phyloP scores from a whole-genome alignment of 1,284 basidiomycete genomes.

The Neotropicomus parvogracilis region DNA sequence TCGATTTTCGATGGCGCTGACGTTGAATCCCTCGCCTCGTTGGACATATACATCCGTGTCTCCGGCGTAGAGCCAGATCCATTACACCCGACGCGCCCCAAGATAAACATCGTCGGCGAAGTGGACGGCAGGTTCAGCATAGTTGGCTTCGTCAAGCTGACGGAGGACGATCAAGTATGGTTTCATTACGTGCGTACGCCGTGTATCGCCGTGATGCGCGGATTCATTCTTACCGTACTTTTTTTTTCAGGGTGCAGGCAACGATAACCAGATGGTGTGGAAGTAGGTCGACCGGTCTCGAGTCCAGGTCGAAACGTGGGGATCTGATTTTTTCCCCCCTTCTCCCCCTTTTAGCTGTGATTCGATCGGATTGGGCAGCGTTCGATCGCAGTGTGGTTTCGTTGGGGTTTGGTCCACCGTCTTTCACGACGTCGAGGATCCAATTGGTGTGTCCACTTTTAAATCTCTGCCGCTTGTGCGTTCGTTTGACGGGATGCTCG shows the following conservation, averaged over 20 bases:
- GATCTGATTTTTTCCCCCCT: background rate
- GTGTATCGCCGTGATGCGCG: background rate
- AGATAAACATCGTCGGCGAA: slow-evolving; percentile 52
- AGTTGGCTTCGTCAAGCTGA: slow-evolving; percentile 54
- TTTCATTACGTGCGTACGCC: slow-evolving; percentile 59
- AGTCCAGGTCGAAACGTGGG: background rate
- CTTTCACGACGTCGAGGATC: slow-evolving; percentile 57
- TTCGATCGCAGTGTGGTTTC: slow-evolving; percentile 57
- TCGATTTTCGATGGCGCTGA: slow-evolving; percentile 47
- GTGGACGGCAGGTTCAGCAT: slow-evolving; percentile 45
- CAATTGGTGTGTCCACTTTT: slow-evolving; percentile 42
- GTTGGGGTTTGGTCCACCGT: slow-evolving; percentile 68
- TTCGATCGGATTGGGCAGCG: slow-evolving; percentile 59
- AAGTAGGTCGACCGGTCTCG: slow-evolving; percentile 40
- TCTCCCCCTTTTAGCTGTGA: slow-evolving; percentile 43
- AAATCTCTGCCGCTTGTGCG: background rate
- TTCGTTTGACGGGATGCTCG: background rate
- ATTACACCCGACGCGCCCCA: slow-evolving; percentile 48
- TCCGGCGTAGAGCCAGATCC: slow-evolving; percentile 41
- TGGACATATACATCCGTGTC: slow-evolving; percentile 47
- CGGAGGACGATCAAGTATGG: slow-evolving; percentile 51
- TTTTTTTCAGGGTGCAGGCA: slow-evolving; percentile 49
- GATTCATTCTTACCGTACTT: background rate
- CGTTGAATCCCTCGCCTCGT: slow-evolving; percentile 50
- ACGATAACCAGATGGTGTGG: slow-evolving; percentile 57